A percentile compares a stretch with the other conserved stretches of the same genome.
Conservation (phyloP, 148 eudicot genomes). For the Rhododendron ovatum region DNA sequence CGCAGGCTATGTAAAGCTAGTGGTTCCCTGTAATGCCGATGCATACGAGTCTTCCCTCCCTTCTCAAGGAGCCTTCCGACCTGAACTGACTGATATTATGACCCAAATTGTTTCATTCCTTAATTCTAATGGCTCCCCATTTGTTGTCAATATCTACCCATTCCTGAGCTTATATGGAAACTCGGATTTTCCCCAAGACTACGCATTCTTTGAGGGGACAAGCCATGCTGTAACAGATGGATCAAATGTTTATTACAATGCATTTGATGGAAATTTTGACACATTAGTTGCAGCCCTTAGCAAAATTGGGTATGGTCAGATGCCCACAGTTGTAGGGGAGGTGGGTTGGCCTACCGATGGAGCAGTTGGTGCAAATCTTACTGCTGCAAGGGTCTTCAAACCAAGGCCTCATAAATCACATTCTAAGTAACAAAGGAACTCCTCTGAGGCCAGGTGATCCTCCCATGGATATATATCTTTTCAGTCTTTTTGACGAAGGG, state of each 20-base stretch:
- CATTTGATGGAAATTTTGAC: constrained; percentile 83
- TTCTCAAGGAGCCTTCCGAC: constrained; percentile 77
- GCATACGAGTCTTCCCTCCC: constrained; percentile 70
- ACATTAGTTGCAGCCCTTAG: constrained; percentile 69
- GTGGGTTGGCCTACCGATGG: constrained; percentile 94
- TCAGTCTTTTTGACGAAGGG: constrained; percentile 71
- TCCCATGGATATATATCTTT: constrained; percentile 72
- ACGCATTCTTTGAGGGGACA: constrained; percentile 76
- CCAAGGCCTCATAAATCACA: constrained; percentile 66
- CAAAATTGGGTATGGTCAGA: constrained; percentile 63
- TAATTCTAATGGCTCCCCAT: constrained; percentile 69
- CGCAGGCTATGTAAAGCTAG: constrained; percentile 58
- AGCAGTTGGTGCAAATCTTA: constrained; percentile 61
- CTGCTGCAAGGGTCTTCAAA: constrained; percentile 78
- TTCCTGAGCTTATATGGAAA: constrained; percentile 72
- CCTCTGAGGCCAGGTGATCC: constrained; percentile 71
- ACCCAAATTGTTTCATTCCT: constrained; percentile 67
- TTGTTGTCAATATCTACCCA: constrained; percentile 82
- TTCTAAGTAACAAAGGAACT: constrained; percentile 61
- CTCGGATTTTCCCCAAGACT: constrained; percentile 86
- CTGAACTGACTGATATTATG: constrained; percentile 62
- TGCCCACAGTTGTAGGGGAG: constrained; percentile 79
- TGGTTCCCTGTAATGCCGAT: constrained; percentile 89
- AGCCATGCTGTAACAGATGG: constrained; percentile 76
- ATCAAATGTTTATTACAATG: constrained; percentile 59